Base-by-base conservation (phyloP, 352 stramenopile species). In the Phytophthora tubulina region DNA sequence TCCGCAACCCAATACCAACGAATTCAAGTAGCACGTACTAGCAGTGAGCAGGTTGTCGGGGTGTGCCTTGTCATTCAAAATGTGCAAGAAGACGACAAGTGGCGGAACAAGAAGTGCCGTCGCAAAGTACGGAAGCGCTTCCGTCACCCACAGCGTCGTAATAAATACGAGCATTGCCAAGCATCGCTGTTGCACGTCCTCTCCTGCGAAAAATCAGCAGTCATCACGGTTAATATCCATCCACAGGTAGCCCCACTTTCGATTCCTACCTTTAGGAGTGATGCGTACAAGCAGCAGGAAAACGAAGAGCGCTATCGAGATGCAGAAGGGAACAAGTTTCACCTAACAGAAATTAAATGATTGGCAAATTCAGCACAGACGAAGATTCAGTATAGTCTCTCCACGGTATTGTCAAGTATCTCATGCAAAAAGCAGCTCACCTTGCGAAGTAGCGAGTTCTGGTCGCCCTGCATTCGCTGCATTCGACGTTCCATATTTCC, bases 101-200 rank as follows among this genome's bases (percentile, higher is more conserved):
- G 88, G 83, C 0, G 93, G 93, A 42, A 98, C 91, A 27, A 97
- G 79, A 32, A 98, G 69, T 33, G 93, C 92, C 3, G 93, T 98
- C 6, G 92, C 91, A 70, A 97, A 97, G 75, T 98, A 98, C 1
- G 93, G 93, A 35, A 97, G 75, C 4, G 93, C 93, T 46, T 98
- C 91, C 0, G 91, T 97, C 11, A 98, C 88, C 93, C 93, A 98
- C 9, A 98, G 78, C 33, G 81, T 89, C 55, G 92, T 96, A 38
- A 97, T 84, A 58, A 97, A 96, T 30, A 97, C 86, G 6, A 98
- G 80, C 86, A 98, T 96, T 6, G 91, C 90, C 9, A 97, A 67
- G 50, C 89, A 96, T 53, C 91, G 85, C 63, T 96, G 89, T 64
- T 96, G 88, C 50, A 89, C 84, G 38, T 93, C 84, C 57, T 94